Evolutionary conservation across 1,284 basidiomycete genomes (phyloP), one percentile per base, ranked within the genome.

Genomic region (Cryptococcus deneoformans): DNA sequence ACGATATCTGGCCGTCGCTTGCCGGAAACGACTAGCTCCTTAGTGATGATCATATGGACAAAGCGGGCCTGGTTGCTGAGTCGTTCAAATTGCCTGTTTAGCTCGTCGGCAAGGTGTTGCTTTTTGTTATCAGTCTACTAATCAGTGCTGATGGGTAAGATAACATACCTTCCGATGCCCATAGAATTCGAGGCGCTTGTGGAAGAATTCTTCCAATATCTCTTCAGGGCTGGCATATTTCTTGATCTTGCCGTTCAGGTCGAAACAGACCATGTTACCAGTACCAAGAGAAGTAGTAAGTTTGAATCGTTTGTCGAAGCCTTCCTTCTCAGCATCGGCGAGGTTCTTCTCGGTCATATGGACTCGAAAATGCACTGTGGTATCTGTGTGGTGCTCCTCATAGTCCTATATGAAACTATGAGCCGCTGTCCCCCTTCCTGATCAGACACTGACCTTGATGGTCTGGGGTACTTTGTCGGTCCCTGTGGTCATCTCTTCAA

Each of bases 181-280:
- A 72, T 97, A 99, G 78, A 85, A 94, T 54, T 89, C 87, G 59
- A 99, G 79, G 20, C 96, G 87, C 62, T 88, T 81, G 46, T 91
- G 88, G 76, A 91, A 99, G 75, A 97, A 99, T 52, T 97, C 95
- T 61, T 91, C 87, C 52, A 99, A 77, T 59, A 99, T 92, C 70
- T 94, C 89, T 72, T 98, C 95, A 0, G 96, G 86, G 2, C 87
- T 84, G 20, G 84, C 79, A 77, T 98, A 99, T 79, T 88, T 96
- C 80, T 88, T 92, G 80, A 99, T 97, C 81, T 96, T 97, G 69
- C 92, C 89, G 36, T 95, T 88, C 63, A 91, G 85, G 77, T 98
- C 94, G 77, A 99, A 99, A 77, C 92, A 92, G 8, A 99, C 97
- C 96, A 99, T 98, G 80, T 99, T 99, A 73, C 84, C 84, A 8